Base-by-base conservation (phyloP, 495 filamentous ascomycete species). In the Podospora pseudocomata region DNA sequence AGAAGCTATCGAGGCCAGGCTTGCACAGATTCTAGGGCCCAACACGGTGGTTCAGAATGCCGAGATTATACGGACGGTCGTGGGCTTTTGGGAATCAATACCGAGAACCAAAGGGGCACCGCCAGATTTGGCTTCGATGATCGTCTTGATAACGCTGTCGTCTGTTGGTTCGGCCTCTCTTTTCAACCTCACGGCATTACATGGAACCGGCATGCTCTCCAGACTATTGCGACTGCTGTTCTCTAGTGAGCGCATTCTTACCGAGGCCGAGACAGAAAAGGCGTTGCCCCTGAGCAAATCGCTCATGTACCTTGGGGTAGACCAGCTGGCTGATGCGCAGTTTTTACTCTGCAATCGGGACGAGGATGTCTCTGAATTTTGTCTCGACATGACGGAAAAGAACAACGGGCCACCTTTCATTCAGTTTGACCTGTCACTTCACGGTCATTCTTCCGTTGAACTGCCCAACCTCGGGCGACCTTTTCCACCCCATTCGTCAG, bases 361-460 rank as follows among this genome's bases (percentile, higher is more conserved):
- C 56, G 74, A 87, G 13, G 75, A 83, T 32, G 86, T 89, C 16
- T 86, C 90, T 39, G 84, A 88, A 54, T 93, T 97, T 70, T 88
- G 96, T 49, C 81, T 94, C 19, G 81, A 86, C 67, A 88, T 88
- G 65, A 85, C 96, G 65, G 86, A 89, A 72, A 81, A 82, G 60
- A 92, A 93, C 61, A 87, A 88, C 66, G 84, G 86, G 20, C 92
- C 95, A 34, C 85, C 94, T 3, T 92, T 91, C 72, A 89, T 99
- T 73, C 92, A 97, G 73, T 98, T 99, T 78, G 95, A 99, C 80
- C 82, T 98, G 62, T 95, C 92, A 4, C 80, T 91, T 26, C 84
- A 95, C 79, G 95, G 95, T 5, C 96, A 89, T 78, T 89, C 90
- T 15, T 97, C 95, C 0, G 85, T 97, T 72, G 95, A 98, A 73